Evolutionary conservation across 148 eudicot genomes (phyloP).

Genomic region (Camellia lanceoleosa): DNA sequence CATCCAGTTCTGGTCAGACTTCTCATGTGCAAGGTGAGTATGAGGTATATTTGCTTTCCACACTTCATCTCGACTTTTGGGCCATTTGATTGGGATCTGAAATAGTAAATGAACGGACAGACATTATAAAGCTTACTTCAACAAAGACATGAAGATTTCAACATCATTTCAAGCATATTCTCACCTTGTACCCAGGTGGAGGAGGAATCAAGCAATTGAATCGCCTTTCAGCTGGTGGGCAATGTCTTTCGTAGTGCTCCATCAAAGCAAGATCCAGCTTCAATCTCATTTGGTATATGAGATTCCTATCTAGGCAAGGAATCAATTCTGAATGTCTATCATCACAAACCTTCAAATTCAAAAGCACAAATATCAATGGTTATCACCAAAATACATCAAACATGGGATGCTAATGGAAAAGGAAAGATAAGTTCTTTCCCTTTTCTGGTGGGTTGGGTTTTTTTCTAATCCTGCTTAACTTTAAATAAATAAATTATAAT

Average conservation of each 20-base stretch:
- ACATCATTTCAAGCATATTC: not conserved
- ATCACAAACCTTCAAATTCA: conserved; percentile 73
- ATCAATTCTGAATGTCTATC: conserved; percentile 94
- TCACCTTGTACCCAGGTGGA: conserved; percentile 91
- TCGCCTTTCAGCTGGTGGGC: conserved; percentile 92
- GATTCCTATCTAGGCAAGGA: conserved; percentile 94
- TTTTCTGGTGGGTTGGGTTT: not conserved
- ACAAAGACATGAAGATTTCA: not conserved
- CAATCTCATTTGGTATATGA: conserved; percentile 89
- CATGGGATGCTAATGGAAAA: not conserved
- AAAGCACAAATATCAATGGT: conserved; percentile 17
- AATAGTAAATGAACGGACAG: conserved; percentile 10
- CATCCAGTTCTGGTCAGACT: conserved; percentile 99
- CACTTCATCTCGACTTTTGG: conserved; percentile 95
- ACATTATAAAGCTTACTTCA: not conserved
- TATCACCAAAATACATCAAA: not conserved
- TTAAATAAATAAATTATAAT: not conserved
- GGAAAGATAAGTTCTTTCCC: not conserved
- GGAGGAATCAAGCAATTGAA: conserved; percentile 98
- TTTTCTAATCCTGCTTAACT: not conserved
- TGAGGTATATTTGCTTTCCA: conserved; percentile 99
- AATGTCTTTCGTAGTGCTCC: conserved; percentile 99
- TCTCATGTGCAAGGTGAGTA: conserved; percentile 97
- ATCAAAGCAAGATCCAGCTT: conserved; percentile 92
- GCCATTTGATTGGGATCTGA: conserved; percentile 98